These are phyloP conservation scores for Teratosphaeria zuluensis DNA, from an alignment of 2,329 filamentous ascomycete species.

Conservation along the genomic window DNA sequence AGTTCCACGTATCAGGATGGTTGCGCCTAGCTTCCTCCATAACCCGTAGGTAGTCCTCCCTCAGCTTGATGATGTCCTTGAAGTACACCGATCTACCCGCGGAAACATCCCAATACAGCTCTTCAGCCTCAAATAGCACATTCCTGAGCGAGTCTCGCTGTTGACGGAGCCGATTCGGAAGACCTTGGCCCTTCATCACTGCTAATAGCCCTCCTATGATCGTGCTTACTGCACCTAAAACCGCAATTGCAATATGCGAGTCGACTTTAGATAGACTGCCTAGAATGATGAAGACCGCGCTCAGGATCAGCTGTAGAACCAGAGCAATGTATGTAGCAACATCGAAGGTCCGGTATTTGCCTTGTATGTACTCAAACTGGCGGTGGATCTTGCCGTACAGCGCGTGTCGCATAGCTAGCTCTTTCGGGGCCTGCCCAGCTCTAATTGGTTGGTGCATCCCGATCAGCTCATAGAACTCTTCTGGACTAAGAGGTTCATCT, in stretches of 20 bases:
- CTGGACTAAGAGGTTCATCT: constrained; percentile 9
- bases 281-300: constrained; percentile 28
- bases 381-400: constrained; percentile 17
- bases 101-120: constrained; percentile 27
- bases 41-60: constrained; percentile 25
- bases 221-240: constrained; percentile 24
- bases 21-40: constrained; percentile 24
- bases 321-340: constrained; percentile 22
- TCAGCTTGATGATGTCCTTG: constrained; percentile 25
- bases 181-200: constrained; percentile 27
- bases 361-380: constrained; percentile 13
- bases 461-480: constrained; percentile 22
- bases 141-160: constrained; percentile 22
- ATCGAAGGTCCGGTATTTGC: constrained; percentile 24
- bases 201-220: constrained; percentile 25
- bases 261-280: constrained; percentile 19
- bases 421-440: constrained; percentile 13
- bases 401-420: constrained; percentile 17
- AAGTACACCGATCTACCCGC: constrained; percentile 22
- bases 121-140: constrained; percentile 26
- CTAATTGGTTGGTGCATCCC: constrained; percentile 17
- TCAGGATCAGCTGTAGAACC: constrained; percentile 24
- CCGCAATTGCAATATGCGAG: constrained; percentile 22
- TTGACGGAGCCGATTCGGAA: constrained; percentile 27
- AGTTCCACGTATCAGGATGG: constrained; percentile 28